Percentiles rank a stretch among this genome's conserved stretches.
Evolutionary conservation across 2,329 filamentous ascomycete species (phyloP).

Genomic region (Metarhizium robertsii): DNA sequence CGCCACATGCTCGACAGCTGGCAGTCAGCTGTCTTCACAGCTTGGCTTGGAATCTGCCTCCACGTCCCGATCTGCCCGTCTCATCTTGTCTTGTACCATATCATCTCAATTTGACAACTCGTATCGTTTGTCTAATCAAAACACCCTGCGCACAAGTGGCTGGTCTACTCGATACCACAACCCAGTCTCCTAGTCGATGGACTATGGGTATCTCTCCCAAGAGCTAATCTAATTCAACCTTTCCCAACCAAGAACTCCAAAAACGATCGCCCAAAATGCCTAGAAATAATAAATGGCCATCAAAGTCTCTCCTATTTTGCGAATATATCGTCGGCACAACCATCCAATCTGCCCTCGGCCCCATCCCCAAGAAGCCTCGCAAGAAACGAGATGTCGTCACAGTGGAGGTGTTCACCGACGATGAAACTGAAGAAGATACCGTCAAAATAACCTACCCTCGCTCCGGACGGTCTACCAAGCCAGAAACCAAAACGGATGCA

Average conservation of each 20-base stretch:
- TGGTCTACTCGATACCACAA: not conserved
- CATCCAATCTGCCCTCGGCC: constrained; percentile 20
- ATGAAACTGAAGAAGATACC: constrained; percentile 40
- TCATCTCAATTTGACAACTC: not conserved
- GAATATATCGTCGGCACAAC: constrained; percentile 32
- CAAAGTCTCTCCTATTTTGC: constrained; percentile 17
- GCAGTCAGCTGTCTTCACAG: not conserved
- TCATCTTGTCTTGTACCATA: not conserved
- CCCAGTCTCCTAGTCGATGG: not conserved
- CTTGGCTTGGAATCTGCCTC: not conserved
- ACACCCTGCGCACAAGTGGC: not conserved
- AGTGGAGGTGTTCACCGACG: constrained; percentile 39
- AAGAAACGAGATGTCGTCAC: constrained; percentile 24
- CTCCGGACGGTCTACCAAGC: constrained; percentile 12
- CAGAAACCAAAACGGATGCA: constrained; percentile 2
- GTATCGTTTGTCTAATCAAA: not conserved
- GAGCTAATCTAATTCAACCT: not conserved
- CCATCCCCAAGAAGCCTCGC: constrained; percentile 15
- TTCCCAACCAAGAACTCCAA: not conserved
- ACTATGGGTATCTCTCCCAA: not conserved
- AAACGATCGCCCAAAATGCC: not conserved
- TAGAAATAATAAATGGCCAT: not conserved
- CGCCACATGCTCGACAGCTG: not conserved
- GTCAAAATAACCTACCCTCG: constrained; percentile 40
- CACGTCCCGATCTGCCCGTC: not conserved